Conservation (phyloP, 257 asterid species). For the Ballota nigra region DNA sequence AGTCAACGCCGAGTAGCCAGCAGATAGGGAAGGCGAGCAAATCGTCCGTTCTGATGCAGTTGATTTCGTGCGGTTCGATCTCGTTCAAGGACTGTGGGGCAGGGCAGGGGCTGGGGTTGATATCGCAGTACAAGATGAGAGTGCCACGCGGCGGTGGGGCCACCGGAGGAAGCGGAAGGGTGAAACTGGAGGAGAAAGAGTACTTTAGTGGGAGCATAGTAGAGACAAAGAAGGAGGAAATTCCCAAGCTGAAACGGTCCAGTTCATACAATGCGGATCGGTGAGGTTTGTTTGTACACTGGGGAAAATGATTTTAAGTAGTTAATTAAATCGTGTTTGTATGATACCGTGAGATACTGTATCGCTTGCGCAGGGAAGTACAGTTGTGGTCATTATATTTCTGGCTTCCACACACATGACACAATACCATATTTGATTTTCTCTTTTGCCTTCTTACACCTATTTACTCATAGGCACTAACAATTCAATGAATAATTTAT, state of each 20-base stretch:
- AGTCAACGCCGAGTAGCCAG: slow-evolving; percentile 17
- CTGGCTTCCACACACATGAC: slow-evolving; percentile 5
- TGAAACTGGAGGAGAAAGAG: slow-evolving; percentile 60
- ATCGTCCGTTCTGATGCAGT: slow-evolving; percentile 72
- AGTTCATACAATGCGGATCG: slow-evolving; percentile 79
- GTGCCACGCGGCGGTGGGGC: slow-evolving; percentile 50
- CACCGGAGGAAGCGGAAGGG: slow-evolving; percentile 32
- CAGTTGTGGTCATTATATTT: slow-evolving; percentile 6
- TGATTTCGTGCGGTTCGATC: slow-evolving; percentile 70
- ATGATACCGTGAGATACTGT: slow-evolving; percentile 3
- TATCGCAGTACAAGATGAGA: slow-evolving; percentile 56
- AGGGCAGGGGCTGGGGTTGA: slow-evolving; percentile 43
- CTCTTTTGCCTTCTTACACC: background rate
- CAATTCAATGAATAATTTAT: background rate
- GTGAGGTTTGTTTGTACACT: slow-evolving; percentile 31
- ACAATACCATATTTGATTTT: background rate
- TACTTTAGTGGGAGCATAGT: slow-evolving; percentile 72
- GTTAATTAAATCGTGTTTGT: background rate
- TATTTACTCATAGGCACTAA: background rate
- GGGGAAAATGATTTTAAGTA: background rate
- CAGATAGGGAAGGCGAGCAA: slow-evolving; percentile 32
- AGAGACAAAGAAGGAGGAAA: slow-evolving; percentile 55
- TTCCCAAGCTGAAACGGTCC: slow-evolving; percentile 61
- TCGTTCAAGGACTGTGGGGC: slow-evolving; percentile 79
- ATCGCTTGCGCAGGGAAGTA: slow-evolving; percentile 11